Base-by-base conservation (phyloP, 768 basidiomycete genomes). In the Termitomyces sp. region DNA sequence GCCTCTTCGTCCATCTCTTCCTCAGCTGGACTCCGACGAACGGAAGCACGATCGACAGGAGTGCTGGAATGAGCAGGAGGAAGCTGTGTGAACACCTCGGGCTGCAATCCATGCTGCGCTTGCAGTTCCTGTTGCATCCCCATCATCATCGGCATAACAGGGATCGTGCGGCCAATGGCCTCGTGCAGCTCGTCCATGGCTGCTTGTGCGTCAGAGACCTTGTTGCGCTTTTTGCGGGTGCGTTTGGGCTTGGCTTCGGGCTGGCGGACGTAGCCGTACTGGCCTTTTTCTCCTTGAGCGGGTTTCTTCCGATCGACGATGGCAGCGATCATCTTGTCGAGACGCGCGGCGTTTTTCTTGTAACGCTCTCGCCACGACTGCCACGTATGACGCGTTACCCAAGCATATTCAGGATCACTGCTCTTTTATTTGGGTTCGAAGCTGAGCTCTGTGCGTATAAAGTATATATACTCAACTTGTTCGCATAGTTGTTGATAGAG, bases 311-410 rank as follows among this genome's bases (percentile, higher is more conserved):
- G 78, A 30, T 83, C 85, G 1, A 93, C 89, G 13, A 91, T 84
- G 5, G 74, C 74, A 1, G 82, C 70, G 54, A 93, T 92, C 55
- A 82, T 71, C 12, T 66, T 66, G 66, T 93, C 89, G 39, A 93
- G 78, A 11, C 89, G 83, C 7, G 73, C 67, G 0, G 88, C 75
- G 60, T 93, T 88, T 72, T 93, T 93, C 76, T 93, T 92, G 75
- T 93, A 93, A 31, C 91, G 79, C 67, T 93, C 91, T 30, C 91
- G 82, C 91, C 91, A 93, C 16, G 91, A 93, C 63, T 92, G 89
- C 91, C 91, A 93, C 2, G 90, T 91, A 68, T 93, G 91, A 16
- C 90, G 85, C 27, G 76, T 78, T 20, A 91, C 91, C 91, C 91
- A 93, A 0, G 81, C 76, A 65, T 84, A 91, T 61, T 89, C 88